Conservation (phyloP, 352 stramenopile species). For the Phytophthora sansomeana region DNA sequence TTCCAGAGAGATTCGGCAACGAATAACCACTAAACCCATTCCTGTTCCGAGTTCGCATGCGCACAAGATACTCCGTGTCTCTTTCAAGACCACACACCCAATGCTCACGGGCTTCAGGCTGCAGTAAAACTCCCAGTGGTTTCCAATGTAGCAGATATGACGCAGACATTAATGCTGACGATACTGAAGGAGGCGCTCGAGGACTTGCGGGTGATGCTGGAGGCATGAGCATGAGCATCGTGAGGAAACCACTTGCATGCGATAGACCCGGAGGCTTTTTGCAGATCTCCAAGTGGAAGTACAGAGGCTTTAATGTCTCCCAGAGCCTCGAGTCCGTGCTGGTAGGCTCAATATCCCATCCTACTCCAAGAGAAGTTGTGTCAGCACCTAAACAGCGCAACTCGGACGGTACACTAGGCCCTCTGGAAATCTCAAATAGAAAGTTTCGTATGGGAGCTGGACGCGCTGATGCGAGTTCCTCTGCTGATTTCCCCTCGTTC, state of each 20-base stretch:
- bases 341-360: slow-evolving; percentile 54
- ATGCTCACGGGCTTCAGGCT: slow-evolving; percentile 60
- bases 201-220: slow-evolving; percentile 27
- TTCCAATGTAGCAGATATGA: slow-evolving; percentile 66
- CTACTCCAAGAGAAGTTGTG: slow-evolving; percentile 56
- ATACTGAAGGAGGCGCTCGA: slow-evolving; percentile 20
- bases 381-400: slow-evolving; percentile 65
- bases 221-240: slow-evolving; percentile 62
- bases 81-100: slow-evolving; percentile 63
- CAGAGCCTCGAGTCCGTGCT: slow-evolving; percentile 37
- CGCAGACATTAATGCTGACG: slow-evolving; percentile 40
- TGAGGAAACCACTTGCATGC: slow-evolving; percentile 53
- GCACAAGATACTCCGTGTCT: slow-evolving; percentile 69
- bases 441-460: slow-evolving; percentile 49
- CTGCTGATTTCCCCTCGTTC: slow-evolving; percentile 45
- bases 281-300: slow-evolving; percentile 69
- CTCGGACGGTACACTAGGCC: slow-evolving; percentile 39
- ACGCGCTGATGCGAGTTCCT: slow-evolving; percentile 53
- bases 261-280: slow-evolving; percentile 61
- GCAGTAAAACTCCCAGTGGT: slow-evolving; percentile 51
- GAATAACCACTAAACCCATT: slow-evolving; percentile 75
- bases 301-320: slow-evolving; percentile 51
- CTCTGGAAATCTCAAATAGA: slow-evolving; percentile 44
- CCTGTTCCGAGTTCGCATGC: slow-evolving; percentile 63
- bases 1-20: slow-evolving; percentile 46